Evolutionary conservation across 371 early-diverging fungal genomes (phyloP), one percentile per base, ranked within the genome.

Genomic region (Mucor irregularis): DNA sequence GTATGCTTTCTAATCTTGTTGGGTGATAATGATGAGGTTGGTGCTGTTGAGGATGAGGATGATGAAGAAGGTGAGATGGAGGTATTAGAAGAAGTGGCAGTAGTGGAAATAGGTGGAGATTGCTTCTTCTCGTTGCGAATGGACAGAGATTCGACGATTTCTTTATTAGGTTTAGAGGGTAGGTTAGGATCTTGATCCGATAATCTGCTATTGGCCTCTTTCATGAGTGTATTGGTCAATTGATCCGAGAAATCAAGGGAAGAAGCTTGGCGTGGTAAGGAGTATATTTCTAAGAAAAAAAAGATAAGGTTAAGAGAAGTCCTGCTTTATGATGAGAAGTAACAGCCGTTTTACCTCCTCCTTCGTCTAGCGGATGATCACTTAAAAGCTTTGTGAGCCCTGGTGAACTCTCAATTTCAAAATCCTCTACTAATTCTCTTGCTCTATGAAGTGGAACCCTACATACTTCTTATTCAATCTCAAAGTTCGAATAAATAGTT

Each of bases 381-480:
- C 76, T 74, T 34, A 80, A 58, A 44, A 80, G 63, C 40, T 72
- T 73, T 6, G 69, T 66, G 25, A 80, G 49, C 5, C 81, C 77
- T 9, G 72, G 69, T 1, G 73, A 62, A 24, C 71, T 55, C 46
- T 76, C 81, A 46, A 81, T 63, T 17, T 74, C 71, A 49, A 76
- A 81, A 53, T 78, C 81, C 42, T 73, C 74, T 11, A 74, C 69
- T 21, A 81, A 59, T 49, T 78, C 81, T 21, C 81, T 69, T 10
- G 81, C 81, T 49, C 78, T 68, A 11, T 64, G 62, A 38, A 81
- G 50, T 4, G 77, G 75, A 14, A 81, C 76, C 81, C 81, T 77
- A 49, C 74, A 72, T 38, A 37, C 78, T 14, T 39, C 8, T 39
- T 31, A 31, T 31, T 11, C 13, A n/a, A n/a, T n/a, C n/a, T n/a